Evolutionary conservation across 2,329 filamentous ascomycete species (phyloP), one percentile per base, ranked within the genome.

Genomic region (Colletotrichum caudatum): DNA sequence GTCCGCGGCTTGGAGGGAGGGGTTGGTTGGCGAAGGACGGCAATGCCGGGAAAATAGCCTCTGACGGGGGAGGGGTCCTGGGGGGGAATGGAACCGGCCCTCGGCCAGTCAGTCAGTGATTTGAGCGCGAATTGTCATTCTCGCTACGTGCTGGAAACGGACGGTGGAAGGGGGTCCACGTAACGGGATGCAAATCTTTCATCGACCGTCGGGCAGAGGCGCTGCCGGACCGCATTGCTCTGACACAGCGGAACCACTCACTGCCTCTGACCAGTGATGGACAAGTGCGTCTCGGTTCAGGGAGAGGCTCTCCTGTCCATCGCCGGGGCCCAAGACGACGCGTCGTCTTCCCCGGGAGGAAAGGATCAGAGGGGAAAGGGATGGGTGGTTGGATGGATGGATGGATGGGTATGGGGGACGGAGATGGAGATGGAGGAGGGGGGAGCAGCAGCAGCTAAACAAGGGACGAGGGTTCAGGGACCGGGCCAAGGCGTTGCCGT

Each of bases 401-500:
- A n/a, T 57, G 33, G 8, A n/a, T 57, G 37, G 20, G 12, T 11
- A 33, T 35, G 26, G 53, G 53, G 23, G 26, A 20, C 29, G 12
- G 6, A 16, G 20, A 18, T 20, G 33, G 29, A 16, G 20, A 14
- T 39, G 56, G 20, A 5, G 23, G 16, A 18, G 9, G 57, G 18
- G 57, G 26, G 9, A 11, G 39, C 16, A 9, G 39, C 29, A n/a
- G 29, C 20, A 33, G 29, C 44, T 14, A 18, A 20, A 33, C 56
- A 39, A 48, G 29, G 14, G 33, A 23, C 14, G 59, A 50, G 59
- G 11, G n/a, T 29, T 66, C 57, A 62, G 58, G 65, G 57, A 56
- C 68, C 68, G 68, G 65, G 44, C 64, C 69, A 68, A 58, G 58
- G 20, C 37, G 23, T 63, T 68, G 44, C 69, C 64, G 69, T 39